Percentiles rank a stretch among this genome's conserved stretches.
phyloP scores from a whole-genome alignment of 305 asterid species.

The Ruellia speciosa region DNA sequence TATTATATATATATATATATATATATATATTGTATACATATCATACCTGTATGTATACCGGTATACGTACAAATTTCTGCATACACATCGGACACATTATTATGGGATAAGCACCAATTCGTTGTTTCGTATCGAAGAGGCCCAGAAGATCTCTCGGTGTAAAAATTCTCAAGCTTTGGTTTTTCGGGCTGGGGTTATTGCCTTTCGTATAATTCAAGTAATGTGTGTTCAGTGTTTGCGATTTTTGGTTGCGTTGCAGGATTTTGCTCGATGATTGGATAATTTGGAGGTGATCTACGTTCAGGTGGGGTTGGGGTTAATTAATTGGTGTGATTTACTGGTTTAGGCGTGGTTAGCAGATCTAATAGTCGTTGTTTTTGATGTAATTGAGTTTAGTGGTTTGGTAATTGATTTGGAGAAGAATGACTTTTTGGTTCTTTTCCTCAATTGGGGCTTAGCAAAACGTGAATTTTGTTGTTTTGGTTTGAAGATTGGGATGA shows the following conservation, averaged over 20 bases:
- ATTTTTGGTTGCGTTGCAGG: constrained; percentile 22
- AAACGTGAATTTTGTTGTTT: constrained; percentile 21
- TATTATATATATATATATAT: constrained; percentile 25
- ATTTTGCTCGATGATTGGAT: constrained; percentile 15
- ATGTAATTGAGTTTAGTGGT: constrained; percentile 28
- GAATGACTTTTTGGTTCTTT: constrained; percentile 13
- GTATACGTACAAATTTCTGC: constrained; percentile 9
- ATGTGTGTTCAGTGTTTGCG: constrained; percentile 29
- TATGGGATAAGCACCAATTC: constrained; percentile 29
- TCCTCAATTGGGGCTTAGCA: background rate
- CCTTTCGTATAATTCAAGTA: constrained; percentile 48
- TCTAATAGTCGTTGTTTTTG: constrained; percentile 32
- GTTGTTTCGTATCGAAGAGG: constrained; percentile 23
- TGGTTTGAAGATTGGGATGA: constrained; percentile 25
- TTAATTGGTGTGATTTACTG: constrained; percentile 24
- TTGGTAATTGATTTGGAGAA: too few species aligned
- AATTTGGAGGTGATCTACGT: constrained; percentile 42
- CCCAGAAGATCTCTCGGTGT: constrained; percentile 34
- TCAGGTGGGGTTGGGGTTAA: constrained; percentile 31
- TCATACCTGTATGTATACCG: too few species aligned
- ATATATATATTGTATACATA: background rate
- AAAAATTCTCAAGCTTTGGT: constrained; percentile 19
- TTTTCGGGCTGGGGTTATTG: constrained; percentile 19
- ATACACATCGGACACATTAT: constrained; percentile 27
- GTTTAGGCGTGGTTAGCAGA: constrained; percentile 33